Evolutionary conservation across 257 asterid species (phyloP).

Genomic region (Scutellaria galericulata): DNA sequence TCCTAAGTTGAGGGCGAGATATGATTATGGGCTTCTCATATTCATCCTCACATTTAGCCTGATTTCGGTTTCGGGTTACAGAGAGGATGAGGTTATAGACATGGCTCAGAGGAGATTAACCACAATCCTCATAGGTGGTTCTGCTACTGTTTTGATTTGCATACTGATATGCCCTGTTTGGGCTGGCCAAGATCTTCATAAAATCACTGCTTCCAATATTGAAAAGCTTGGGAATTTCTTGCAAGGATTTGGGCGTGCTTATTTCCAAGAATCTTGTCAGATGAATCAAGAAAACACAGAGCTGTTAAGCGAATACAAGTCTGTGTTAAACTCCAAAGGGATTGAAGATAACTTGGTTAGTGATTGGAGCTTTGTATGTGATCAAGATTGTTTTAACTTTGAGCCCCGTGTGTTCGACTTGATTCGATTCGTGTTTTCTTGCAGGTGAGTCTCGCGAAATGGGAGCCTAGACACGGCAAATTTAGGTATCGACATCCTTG

Average conservation of each 20-base stretch:
- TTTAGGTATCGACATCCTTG: slow-evolving; percentile 72
- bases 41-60: slow-evolving; percentile 66
- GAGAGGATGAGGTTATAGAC: slow-evolving; percentile 56
- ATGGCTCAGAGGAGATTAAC: slow-evolving; percentile 61
- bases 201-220: slow-evolving; percentile 54
- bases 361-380: not conserved
- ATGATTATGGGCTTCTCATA: slow-evolving; percentile 69
- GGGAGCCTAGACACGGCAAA: slow-evolving; percentile 80
- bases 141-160: slow-evolving; percentile 46
- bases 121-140: slow-evolving; percentile 66
- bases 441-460: slow-evolving; percentile 69
- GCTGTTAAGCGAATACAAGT: slow-evolving; percentile 41
- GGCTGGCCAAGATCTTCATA: slow-evolving; percentile 82
- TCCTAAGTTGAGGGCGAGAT: slow-evolving; percentile 69
- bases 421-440: not conserved
- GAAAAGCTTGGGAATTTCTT: slow-evolving; percentile 64
- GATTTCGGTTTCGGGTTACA: slow-evolving; percentile 67
- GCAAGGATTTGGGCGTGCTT: slow-evolving; percentile 64
- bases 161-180: slow-evolving; percentile 63
- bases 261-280: slow-evolving; percentile 43
- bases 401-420: not conserved
- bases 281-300: slow-evolving; percentile 35
- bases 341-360: slow-evolving; percentile 63
- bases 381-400: not conserved
- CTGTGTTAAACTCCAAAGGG: slow-evolving; percentile 59